phyloP scores from a whole-genome alignment of 1,139 yeast species.

The Pichia cactophila region DNA sequence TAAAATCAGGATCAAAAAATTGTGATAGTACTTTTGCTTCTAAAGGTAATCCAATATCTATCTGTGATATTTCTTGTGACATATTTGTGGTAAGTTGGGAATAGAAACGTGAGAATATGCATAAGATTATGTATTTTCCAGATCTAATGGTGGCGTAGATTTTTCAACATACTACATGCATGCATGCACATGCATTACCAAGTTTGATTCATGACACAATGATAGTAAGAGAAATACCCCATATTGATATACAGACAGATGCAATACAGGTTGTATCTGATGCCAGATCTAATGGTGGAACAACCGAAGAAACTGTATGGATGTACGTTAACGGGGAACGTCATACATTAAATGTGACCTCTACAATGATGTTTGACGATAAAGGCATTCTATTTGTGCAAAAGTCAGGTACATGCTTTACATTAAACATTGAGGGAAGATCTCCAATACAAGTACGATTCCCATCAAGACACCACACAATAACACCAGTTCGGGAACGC shows the following conservation, averaged over 20 bases:
- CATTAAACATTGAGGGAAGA: neutral
- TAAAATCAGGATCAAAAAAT: slow-evolving; percentile 42
- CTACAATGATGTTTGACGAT: neutral
- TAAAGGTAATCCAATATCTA: slow-evolving; percentile 11
- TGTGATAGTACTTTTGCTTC: slow-evolving; percentile 32
- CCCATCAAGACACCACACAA: neutral
- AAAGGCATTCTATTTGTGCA: neutral
- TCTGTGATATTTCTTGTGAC: neutral
- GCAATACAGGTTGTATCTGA: slow-evolving; percentile 14
- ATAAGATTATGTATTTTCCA: no score
- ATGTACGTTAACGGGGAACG: slow-evolving; percentile 13
- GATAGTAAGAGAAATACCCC: neutral
- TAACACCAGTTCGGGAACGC: neutral
- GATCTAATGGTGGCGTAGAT: no score
- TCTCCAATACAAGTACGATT: neutral
- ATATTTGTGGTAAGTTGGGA: no score
- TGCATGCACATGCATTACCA: no score
- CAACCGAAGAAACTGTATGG: slow-evolving; percentile 20
- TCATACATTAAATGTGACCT: neutral
- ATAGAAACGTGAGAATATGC: no score
- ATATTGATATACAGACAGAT: slow-evolving; percentile 18
- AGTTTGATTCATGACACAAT: neutral
- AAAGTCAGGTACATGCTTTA: neutral
- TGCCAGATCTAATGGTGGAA: neutral
- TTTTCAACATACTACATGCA: no score